These are phyloP conservation scores for Lecanosticta acicola DNA, from an alignment of 2,329 filamentous ascomycete species.

Conservation along the genomic window DNA sequence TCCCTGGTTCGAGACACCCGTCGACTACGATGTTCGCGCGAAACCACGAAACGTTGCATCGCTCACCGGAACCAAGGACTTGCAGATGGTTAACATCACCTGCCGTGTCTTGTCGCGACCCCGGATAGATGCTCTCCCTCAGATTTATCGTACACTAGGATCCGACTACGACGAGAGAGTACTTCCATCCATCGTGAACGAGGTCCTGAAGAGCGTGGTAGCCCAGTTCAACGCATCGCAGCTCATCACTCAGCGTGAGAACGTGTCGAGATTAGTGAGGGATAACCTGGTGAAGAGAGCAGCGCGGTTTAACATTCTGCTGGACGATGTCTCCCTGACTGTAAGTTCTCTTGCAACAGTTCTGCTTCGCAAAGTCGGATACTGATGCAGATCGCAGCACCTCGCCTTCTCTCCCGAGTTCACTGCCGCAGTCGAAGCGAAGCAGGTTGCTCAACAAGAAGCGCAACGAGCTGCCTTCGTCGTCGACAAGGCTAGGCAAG, in stretches of 20 bases:
- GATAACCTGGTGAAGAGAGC: slow-evolving; percentile 89
- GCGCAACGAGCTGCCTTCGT: slow-evolving; percentile 95
- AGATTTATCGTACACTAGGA: slow-evolving; percentile 94
- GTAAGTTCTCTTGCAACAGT: slow-evolving; percentile 24
- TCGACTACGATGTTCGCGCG: slow-evolving; percentile 95
- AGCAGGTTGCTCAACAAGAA: slow-evolving; percentile 75
- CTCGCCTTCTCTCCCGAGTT: slow-evolving; percentile 65
- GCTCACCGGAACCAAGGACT: slow-evolving; percentile 94
- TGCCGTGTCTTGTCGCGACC: slow-evolving; percentile 96
- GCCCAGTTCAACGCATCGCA: slow-evolving; percentile 98
- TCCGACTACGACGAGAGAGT: slow-evolving; percentile 97
- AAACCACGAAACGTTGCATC: slow-evolving; percentile 96
- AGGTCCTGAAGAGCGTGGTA: slow-evolving; percentile 97
- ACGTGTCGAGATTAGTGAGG: slow-evolving; percentile 81
- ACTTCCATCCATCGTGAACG: slow-evolving; percentile 96
- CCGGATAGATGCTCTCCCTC: slow-evolving; percentile 78
- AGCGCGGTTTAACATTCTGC: slow-evolving; percentile 91
- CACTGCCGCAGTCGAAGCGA: slow-evolving; percentile 63
- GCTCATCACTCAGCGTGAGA: slow-evolving; percentile 98
- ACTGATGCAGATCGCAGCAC: too few relatives aligned
- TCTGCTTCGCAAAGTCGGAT: background rate
- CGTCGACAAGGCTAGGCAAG: slow-evolving; percentile 96
- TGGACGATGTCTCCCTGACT: slow-evolving; percentile 95
- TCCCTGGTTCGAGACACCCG: slow-evolving; percentile 94
- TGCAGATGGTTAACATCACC: slow-evolving; percentile 99